Percentiles rank a stretch among this genome's conserved stretches.
phyloP scores from a whole-genome alignment of 345 rosid genomes.

The Sapria himalayana region DNA sequence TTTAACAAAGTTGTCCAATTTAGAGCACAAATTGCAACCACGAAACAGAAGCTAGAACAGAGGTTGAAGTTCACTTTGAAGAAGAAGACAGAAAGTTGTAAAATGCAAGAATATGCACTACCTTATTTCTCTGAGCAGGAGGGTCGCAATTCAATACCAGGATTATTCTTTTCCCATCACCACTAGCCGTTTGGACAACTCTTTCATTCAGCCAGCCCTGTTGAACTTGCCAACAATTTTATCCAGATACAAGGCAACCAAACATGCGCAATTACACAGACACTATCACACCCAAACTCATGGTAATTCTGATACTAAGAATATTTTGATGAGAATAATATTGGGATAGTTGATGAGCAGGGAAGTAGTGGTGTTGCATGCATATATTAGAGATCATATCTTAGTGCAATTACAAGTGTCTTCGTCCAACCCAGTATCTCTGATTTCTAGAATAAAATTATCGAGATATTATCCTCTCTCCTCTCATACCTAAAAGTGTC shows the following conservation, averaged over 20 bases:
- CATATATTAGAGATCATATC: no score
- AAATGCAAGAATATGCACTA: no score
- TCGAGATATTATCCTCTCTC: no score
- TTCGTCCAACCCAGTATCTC: no score
- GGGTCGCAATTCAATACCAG: constrained; percentile 35
- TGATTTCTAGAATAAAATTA: no score
- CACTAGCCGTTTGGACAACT: constrained; percentile 16
- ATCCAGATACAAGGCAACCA: neutral
- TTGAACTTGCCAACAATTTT: constrained; percentile 4
- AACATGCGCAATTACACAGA: neutral
- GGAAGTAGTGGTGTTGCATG: no score
- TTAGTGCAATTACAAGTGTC: no score
- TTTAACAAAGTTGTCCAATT: constrained; percentile 2
- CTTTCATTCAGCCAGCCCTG: constrained; percentile 60
- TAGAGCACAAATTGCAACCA: constrained; percentile 1
- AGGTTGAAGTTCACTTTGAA: no score
- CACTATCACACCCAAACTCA: neutral
- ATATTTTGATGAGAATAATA: neutral
- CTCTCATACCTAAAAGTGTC: no score
- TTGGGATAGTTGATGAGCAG: neutral
- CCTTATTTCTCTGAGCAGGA: constrained; percentile 49
- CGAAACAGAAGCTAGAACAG: no score
- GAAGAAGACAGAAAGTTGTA: no score
- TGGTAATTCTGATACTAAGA: no score
- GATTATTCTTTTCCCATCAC: constrained; percentile 23